Base-by-base conservation (phyloP, 345 rosid species). In the Camelina laxa region DNA sequence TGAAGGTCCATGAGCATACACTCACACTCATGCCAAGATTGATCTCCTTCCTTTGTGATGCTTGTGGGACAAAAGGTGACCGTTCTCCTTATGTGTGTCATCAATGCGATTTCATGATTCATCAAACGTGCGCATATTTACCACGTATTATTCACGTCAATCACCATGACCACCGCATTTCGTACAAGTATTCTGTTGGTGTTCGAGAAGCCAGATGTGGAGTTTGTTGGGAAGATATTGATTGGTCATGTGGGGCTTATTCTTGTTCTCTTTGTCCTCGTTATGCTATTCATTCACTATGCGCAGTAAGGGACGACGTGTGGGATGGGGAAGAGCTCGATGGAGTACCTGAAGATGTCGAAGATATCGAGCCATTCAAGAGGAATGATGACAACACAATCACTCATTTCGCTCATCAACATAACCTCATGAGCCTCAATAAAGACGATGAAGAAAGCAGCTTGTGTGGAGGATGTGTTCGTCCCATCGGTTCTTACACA, bases 1-100 rank as follows among this genome's bases (percentile, higher is more conserved):
- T 41, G 6, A 67, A 60, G 62, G 55, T 30, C 39, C 80, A 77
- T 57, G 72, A 70, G n/a, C 76, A 74, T 55, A 45, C 78, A 16
- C 50, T 74, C 31, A 74, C 35, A 6, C 41, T 79, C 42, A 11
- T 58, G 1, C 62, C 63, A 35, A 70, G 9, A 27, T 11, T 50
- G 54, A 39, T 57, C 67, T 24, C 11, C 3, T 60, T 67, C 11
- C 30, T 35, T 10, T 79, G 79, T 31, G 68, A 79, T 64, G 78
- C 62, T 21, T 79, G 79, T 16, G 79, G 79, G 4, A 14, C 0
- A 0, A 3, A 66, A 12, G 80, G 77, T 0, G 58, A 64, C 13
- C 58, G 19, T 13, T 0, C 51, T 16, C 82, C 82, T 3, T 74
- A 59, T 44, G 1, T 59, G 0, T 79, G 48, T 22, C 15, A 14